Conservation (phyloP, 2,329 filamentous ascomycete species). For the Neodidymelliopsis sp. region DNA sequence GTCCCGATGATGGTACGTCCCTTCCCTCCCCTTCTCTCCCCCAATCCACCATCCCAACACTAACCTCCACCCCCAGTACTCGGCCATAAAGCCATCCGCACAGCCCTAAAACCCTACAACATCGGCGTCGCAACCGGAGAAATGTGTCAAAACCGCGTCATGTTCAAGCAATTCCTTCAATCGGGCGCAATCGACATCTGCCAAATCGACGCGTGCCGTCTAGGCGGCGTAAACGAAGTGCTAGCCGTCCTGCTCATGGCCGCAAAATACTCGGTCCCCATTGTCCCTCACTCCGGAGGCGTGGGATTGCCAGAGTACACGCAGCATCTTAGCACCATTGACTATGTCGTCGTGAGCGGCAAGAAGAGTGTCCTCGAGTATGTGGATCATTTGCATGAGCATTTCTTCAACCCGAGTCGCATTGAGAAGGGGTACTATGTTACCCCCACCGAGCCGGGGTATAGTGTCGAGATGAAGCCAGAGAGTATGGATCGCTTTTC, state of each 20-base stretch:
- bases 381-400: constrained; percentile 92
- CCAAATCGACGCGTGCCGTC: constrained; percentile 88
- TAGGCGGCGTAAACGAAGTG: constrained; percentile 91
- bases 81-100: constrained; percentile 83
- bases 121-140: constrained; percentile 91
- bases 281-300: constrained; percentile 88
- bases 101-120: constrained; percentile 75
- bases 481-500: constrained; percentile 82
- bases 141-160: constrained; percentile 94
- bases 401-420: constrained; percentile 82
- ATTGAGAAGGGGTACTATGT: constrained; percentile 89
- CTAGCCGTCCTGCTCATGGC: constrained; percentile 89
- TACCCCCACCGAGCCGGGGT: constrained; percentile 82
- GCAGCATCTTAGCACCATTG: constrained; percentile 89
- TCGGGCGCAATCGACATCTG: constrained; percentile 84
- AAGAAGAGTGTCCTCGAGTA: constrained; percentile 87
- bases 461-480: constrained; percentile 92
- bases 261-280: constrained; percentile 77
- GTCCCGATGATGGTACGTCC: constrained; percentile 72
- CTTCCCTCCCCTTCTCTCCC: not conserved
- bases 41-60: not conserved
- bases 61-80: constrained; percentile 63
- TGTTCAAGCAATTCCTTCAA: constrained; percentile 91
- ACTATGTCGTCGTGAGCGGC: constrained; percentile 86
- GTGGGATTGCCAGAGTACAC: constrained; percentile 94